Evolutionary conservation across 768 basidiomycete species (phyloP), one percentile per base, ranked within the genome.

Genomic region (Leucosporidium yakuticum): DNA sequence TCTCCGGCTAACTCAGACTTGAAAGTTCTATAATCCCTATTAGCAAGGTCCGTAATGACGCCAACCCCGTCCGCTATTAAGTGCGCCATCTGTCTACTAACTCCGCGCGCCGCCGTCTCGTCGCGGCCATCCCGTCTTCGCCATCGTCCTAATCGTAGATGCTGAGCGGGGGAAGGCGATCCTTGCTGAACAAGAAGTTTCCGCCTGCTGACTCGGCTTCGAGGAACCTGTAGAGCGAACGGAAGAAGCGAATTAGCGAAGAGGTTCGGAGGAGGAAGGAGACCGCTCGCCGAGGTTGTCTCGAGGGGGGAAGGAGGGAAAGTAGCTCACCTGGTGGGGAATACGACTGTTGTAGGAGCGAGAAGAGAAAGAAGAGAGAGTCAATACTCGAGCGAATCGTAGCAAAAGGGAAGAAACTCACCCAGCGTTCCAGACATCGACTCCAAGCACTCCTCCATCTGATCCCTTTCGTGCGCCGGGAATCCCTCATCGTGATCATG

Each of bases 201-300:
- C 94, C 88, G 9, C 88, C 87, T 1, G 85, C 82, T 76, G 95
- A 91, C 79, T 97, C 94, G n/a, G 85, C 89, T 78, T 97, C 94
- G 68, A 98, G 76, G 81, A 97, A 97, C 17, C 94, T 95, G 73
- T 1, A 7, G 4, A 27, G 51, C 8, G 25, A 34, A n/a, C 19
- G 20, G 59, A 25, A 3, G 44, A 36, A 12, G 44, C 21, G 31
- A 32, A 32, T 15, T 20, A 50, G 21, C 8, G 60, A 62, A 20
- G 23, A 21, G 12, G 14, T 27, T 9, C 31, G 3, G 19, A 25
- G 31, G 27, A 0, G 39, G 17, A 15, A 15, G 17, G 39, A 44
- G 34, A 44, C 11, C 39, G 39, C 11, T 8, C 39, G 39, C 39
- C 39, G 39, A 44, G 2, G 39, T 2, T 8, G 14, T 15, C 14